Evolutionary conservation across 2,329 filamentous ascomycete species (phyloP).

Genomic region (Neoscytalidium dimidiatum): DNA sequence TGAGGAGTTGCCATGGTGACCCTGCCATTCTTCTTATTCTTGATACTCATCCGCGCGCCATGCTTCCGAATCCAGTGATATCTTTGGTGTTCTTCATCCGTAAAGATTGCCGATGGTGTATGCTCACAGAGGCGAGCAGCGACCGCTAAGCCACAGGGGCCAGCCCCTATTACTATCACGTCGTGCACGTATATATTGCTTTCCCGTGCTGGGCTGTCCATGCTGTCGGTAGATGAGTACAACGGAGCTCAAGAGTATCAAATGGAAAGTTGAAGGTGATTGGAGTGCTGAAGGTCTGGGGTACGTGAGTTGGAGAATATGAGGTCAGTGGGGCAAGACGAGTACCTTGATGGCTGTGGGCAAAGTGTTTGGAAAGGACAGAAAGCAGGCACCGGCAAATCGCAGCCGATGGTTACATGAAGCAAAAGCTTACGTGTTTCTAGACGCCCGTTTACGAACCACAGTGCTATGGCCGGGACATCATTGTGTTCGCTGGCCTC

Average conservation of each 20-base stretch:
- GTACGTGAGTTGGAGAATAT: neutral
- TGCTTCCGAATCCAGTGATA: conserved; percentile 76
- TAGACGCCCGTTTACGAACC: neutral
- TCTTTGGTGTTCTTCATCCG: conserved; percentile 78
- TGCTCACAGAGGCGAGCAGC: conserved; percentile 71
- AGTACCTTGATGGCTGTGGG: conserved; percentile 6
- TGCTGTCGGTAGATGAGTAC: neutral
- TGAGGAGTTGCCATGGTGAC: conserved; percentile 27
- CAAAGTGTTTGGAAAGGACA: neutral
- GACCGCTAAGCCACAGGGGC: conserved; percentile 73
- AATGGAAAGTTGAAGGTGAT: neutral
- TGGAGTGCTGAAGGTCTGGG: neutral
- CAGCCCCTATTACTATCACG: conserved; percentile 72
- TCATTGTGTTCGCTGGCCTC: neutral
- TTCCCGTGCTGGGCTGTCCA: conserved; percentile 1
- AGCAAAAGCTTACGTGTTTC: too few relatives aligned
- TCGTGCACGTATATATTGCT: conserved; percentile 52
- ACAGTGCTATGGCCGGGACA: neutral
- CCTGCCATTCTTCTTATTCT: conserved; percentile 50
- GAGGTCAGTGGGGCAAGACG: neutral
- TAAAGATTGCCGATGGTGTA: conserved; percentile 77
- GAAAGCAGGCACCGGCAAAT: too few relatives aligned
- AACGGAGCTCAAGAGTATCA: neutral
- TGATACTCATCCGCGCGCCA: conserved; percentile 60
- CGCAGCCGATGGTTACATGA: neutral